Percentiles rank a stretch among this genome's conserved stretches.
phyloP scores from a whole-genome alignment of 2,329 filamentous ascomycete species.

The Ceratocystis ficicola region DNA sequence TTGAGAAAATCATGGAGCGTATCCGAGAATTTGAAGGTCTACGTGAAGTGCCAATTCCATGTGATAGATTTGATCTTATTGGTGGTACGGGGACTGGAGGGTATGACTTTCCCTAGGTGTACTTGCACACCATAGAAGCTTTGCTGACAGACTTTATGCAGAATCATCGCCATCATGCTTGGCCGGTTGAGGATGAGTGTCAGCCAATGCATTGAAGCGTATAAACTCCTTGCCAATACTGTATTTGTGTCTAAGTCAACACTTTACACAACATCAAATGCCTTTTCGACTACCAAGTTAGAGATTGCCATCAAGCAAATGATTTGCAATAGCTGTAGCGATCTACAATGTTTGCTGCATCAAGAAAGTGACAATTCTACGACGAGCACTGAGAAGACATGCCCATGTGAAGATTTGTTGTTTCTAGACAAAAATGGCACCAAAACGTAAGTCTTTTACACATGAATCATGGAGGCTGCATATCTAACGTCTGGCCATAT shows the following conservation, averaged over 20 bases:
- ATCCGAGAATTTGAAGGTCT: conserved; percentile 22
- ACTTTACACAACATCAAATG: not conserved
- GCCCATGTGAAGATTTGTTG: not conserved
- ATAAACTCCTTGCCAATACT: not conserved
- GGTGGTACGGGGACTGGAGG: conserved; percentile 28
- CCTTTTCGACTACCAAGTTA: not conserved
- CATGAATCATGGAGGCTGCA: fast-evolving
- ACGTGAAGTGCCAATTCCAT: conserved; percentile 24
- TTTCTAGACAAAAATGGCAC: not conserved
- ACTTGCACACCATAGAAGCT: too few species aligned
- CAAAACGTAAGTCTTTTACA: not conserved
- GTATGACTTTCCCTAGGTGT: conserved; percentile 18
- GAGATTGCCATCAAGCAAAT: not conserved
- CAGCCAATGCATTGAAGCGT: not conserved
- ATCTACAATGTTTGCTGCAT: not conserved
- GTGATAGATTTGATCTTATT: conserved; percentile 27
- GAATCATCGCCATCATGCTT: not conserved
- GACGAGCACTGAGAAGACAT: not conserved
- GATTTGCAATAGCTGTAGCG: not conserved
- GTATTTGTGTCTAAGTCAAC: not conserved
- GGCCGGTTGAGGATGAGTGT: not conserved
- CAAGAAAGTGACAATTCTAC: not conserved
- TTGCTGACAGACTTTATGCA: not conserved
- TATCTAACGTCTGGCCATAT: not conserved
- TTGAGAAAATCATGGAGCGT: too few species aligned